These are phyloP conservation scores for Prunus fruticosa DNA, from an alignment of 306 rosid genomes.

Conservation along the genomic window DNA sequence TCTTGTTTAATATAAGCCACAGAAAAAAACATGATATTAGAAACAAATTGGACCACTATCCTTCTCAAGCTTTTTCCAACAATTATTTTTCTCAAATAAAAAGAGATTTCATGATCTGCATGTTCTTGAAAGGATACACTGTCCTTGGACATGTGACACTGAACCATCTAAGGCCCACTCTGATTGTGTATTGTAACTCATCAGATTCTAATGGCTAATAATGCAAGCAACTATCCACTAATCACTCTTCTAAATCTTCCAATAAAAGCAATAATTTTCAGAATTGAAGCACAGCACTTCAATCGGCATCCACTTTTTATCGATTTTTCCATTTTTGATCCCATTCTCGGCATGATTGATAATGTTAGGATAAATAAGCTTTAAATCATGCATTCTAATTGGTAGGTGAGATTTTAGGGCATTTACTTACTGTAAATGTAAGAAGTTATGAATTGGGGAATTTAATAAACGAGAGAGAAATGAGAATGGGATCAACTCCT, in stretches of 20 bases:
- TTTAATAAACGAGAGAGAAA: too few species aligned
- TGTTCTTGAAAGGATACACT: constrained; percentile 49
- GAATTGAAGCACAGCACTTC: neutral
- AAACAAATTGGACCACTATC: constrained; percentile 52
- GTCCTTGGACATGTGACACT: constrained; percentile 58
- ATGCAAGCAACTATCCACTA: constrained; percentile 41
- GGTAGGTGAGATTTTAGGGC: too few species aligned
- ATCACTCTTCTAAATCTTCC: constrained; percentile 28
- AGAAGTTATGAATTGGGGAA: too few species aligned
- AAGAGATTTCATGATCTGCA: constrained; percentile 38
- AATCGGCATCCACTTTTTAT: neutral
- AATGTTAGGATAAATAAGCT: neutral
- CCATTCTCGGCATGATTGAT: neutral
- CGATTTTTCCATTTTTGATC: neutral
- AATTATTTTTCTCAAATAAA: constrained; percentile 45
- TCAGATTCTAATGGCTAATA: constrained; percentile 31
- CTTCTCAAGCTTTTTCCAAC: constrained; percentile 35
- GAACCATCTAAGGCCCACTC: constrained; percentile 56
- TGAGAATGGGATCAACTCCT: too few species aligned
- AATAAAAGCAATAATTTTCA: constrained; percentile 19
- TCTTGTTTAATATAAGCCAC: constrained; percentile 20
- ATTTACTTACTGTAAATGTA: too few species aligned
- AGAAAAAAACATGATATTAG: constrained; percentile 31
- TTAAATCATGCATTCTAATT: too few species aligned
- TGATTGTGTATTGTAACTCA: constrained; percentile 34